Conservation (phyloP, 768 basidiomycete species). For the Lactifluus hygrophoroides region DNA sequence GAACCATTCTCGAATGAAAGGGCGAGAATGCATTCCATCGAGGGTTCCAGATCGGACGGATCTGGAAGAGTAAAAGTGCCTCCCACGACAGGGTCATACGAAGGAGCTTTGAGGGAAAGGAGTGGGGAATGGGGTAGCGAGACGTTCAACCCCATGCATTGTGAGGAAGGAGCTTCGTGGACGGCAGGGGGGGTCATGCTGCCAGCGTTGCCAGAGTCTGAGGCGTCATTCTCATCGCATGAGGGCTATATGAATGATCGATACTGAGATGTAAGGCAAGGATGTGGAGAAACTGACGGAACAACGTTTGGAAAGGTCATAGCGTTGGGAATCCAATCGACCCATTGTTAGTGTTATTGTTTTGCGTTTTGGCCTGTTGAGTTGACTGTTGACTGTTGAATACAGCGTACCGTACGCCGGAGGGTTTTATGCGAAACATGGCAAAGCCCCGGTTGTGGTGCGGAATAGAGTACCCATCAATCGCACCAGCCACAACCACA, state of each 20-base stretch:
- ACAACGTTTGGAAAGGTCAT: neutral
- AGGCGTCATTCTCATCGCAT: neutral
- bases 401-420: neutral
- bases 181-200: neutral
- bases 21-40: neutral
- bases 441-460: neutral
- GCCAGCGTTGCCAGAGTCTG: neutral
- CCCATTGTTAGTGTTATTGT: neutral
- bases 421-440: neutral
- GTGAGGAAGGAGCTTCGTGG: conserved; percentile 1
- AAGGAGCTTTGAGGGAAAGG: neutral
- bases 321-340: conserved; percentile 12
- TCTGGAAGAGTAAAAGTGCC: neutral
- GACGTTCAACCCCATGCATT: neutral
- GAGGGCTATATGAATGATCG: conserved; percentile 1
- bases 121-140: neutral
- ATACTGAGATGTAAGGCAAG: neutral
- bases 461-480: neutral
- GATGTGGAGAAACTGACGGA: conserved; percentile 2
- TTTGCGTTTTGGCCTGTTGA: neutral
- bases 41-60: neutral
- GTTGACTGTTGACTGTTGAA: neutral
- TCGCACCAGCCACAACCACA: conserved; percentile 7
- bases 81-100: neutral
- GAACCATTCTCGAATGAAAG: neutral